A percentile compares a stretch with the other conserved stretches of the same genome.
Conservation (phyloP, 164 flowering plant genomes). For the Vitis cinerea region DNA sequence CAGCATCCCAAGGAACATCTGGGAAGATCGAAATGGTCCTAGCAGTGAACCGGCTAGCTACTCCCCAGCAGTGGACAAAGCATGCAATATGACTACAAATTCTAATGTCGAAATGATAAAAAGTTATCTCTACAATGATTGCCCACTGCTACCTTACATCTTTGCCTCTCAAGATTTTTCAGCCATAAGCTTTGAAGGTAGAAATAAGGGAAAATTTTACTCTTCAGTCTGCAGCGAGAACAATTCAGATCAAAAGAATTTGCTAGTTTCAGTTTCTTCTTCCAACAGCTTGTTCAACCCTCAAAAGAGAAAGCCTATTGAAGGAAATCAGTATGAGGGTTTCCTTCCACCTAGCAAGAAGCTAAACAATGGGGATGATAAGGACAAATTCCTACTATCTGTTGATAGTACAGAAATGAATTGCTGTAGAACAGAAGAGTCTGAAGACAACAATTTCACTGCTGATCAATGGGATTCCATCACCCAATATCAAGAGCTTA, state of each 20-base stretch:
- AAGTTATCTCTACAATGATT: constrained; percentile 16
- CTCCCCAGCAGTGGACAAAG: constrained; percentile 1
- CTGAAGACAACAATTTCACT: constrained; percentile 13
- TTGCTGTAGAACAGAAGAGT: constrained; percentile 4
- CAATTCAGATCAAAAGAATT: not conserved
- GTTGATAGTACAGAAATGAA: not conserved
- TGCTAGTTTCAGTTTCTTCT: constrained; percentile 1
- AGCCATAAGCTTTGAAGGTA: constrained; percentile 17
- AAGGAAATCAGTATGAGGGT: not conserved
- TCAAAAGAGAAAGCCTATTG: constrained; percentile 15
- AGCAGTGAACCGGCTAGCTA: not conserved
- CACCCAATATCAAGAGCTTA: constrained; percentile 17
- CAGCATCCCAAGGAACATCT: constrained; percentile 13
- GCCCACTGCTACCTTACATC: constrained; percentile 27
- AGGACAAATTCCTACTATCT: constrained; percentile 1
- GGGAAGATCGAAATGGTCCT: constrained; percentile 19
- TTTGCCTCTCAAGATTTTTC: constrained; percentile 19
- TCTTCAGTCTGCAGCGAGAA: constrained; percentile 5
- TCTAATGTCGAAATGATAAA: constrained; percentile 8
- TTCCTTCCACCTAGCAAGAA: constrained; percentile 8
- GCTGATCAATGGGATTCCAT: constrained; percentile 9
- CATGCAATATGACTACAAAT: not conserved
- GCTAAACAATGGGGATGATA: not conserved
- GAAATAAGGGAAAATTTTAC: not conserved
- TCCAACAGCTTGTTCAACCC: constrained; percentile 7